Conservation (phyloP, 2,329 filamentous ascomycete genomes). For the Fusarium ramigenum region DNA sequence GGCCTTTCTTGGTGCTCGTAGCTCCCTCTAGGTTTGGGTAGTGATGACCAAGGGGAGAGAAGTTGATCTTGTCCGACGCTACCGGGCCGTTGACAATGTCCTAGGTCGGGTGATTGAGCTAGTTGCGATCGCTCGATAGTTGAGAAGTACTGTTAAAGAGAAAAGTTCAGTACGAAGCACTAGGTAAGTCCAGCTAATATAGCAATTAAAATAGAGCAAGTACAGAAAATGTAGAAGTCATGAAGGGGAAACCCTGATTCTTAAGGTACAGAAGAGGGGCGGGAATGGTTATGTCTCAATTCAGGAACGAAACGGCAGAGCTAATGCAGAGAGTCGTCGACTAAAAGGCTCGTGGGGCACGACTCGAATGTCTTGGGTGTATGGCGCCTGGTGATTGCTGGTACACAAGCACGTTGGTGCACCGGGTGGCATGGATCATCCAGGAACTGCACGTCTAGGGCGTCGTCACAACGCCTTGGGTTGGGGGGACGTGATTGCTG, state of each 20-base stretch:
- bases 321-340: constrained; percentile 34
- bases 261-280: constrained; percentile 41
- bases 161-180: constrained; percentile 30
- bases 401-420: constrained; percentile 33
- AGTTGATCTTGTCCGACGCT: constrained; percentile 33
- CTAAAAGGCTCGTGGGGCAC: constrained; percentile 35
- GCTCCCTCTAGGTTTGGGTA: constrained; percentile 24
- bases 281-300: constrained; percentile 52
- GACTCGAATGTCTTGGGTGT: constrained; percentile 36
- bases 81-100: constrained; percentile 21
- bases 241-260: constrained; percentile 37
- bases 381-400: constrained; percentile 34
- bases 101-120: constrained; percentile 54
- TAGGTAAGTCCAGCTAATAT: background rate
- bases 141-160: constrained; percentile 71
- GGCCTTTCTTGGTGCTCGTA: constrained; percentile 29
- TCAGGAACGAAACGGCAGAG: constrained; percentile 48
- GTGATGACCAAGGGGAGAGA: constrained; percentile 9
- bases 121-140: constrained; percentile 76
- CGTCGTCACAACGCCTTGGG: constrained; percentile 38
- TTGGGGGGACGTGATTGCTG: constrained; percentile 39
- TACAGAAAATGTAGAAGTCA: constrained; percentile 3
- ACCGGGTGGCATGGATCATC: constrained; percentile 37
- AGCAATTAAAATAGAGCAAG: constrained; percentile 7
- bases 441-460: constrained; percentile 36